Evolutionary conservation across 495 filamentous ascomycete species (phyloP), one percentile per base, ranked within the genome.

Genomic region (Neurospora sp.): DNA sequence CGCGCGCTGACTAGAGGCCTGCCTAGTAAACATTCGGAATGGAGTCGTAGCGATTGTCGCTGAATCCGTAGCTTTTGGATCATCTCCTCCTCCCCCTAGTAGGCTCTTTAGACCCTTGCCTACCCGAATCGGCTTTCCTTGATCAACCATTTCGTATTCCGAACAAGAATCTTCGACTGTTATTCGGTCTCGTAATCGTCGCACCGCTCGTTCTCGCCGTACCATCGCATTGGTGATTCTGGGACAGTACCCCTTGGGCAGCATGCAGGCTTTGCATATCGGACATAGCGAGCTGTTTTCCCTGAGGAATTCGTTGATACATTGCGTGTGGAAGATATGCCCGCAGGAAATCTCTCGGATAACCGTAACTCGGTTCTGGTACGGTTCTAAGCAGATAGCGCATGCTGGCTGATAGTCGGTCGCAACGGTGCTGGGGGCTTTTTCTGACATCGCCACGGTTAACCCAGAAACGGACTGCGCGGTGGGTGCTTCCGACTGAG

Each of bases 261-360:
- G 82, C 73, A 93, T 91, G 62, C 86, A 90, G 66, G 88, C 86
- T 77, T 97, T 97, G 84, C 95, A 98, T 70, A 97, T 81, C 1
- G 95, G 95, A 77, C 95, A 98, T 14, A 96, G 85, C 48, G 90
- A 92, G 78, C 90, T 94, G 76, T 87, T 88, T 46, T 88, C 83
- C 69, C 84, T 82, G 54, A 98, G 84, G 75, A 93, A 94, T 12
- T 87, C 84, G 78, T 98, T 94, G 76, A 98, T 93, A 79, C 95
- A 98, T 54, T 90, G 90, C 3, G 93, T 90, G 72, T 98, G 94
- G 82, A 93, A 98, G 72, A 97, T 94, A 78, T 97, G 77, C 0
- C 91, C 88, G 75, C 95, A 98, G 0, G 92, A 90, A 5, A 98
- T 85, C 80, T 96, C 92, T 44, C 94, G 91, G 73, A 97, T 92